Evolutionary conservation across 2,329 filamentous ascomycete genomes (phyloP), one percentile per base, ranked within the genome.

Genomic region (Ilyonectria destructans): DNA sequence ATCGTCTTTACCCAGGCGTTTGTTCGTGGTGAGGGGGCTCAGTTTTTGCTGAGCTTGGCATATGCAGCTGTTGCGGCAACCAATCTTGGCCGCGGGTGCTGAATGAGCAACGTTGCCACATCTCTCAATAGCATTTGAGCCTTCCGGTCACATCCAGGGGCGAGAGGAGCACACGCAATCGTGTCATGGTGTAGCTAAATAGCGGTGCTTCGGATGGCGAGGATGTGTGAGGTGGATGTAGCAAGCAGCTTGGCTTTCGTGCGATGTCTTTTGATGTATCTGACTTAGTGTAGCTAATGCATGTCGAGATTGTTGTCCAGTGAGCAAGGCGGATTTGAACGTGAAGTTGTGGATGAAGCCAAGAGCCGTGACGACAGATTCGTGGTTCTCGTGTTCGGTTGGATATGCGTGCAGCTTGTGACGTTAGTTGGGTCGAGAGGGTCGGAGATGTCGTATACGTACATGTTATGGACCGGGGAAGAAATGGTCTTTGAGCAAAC

Each of bases 1-100:
- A 23, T 60, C 48, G 17, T 51, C 2, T 15, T 69, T 10, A 37
- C 60, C 10, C 62, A 62, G 40, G 5, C n/a, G 8, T 7, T 59
- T 3, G 23, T 59, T 10, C 19, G 29, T 3, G 40, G 21, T 4
- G 37, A 58, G 13, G 45, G 21, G 3, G 5, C 54, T 2, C 67
- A 59, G 17, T 45, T 55, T 8, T 21, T 65, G 12, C 29, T 69
- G 33, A 56, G 45, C 6, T 10, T 69, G 15, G 67, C 52, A 1
- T 65, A 57, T 19, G 62, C 67, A 0, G 67, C 67, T n/a, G 67
- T 69, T 3, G 48, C 66, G 1, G 62, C 37, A 3, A 40, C 62
- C 1, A 69, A 66, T 19, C 43, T 65, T 37, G 29, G 26, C 23
- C 29, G 48, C 19, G 48, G 23, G n/a, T 33, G 21, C 33, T 46